Percentiles rank a stretch among this genome's conserved stretches.
Conservation (phyloP, 768 basidiomycete genomes). For the Flagelloscypha sp. region DNA sequence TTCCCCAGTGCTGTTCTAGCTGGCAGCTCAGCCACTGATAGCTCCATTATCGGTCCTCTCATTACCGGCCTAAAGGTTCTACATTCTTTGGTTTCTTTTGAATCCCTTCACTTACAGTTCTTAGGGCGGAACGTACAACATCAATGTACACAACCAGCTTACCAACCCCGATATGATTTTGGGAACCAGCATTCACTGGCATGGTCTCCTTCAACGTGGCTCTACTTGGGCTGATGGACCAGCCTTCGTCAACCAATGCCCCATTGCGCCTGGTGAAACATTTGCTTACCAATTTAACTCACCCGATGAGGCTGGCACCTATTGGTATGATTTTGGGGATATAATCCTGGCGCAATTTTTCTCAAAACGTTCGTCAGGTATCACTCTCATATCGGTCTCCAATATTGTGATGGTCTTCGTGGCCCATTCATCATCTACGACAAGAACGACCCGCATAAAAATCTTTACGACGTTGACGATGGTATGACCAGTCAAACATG, state of each 20-base stretch:
- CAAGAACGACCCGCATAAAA: conserved; percentile 19
- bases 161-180: conserved; percentile 33
- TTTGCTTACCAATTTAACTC: conserved; percentile 35
- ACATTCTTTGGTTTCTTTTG: background rate
- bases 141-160: conserved; percentile 39
- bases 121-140: conserved; percentile 26
- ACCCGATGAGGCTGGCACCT: conserved; percentile 22
- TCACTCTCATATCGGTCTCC: conserved; percentile 25
- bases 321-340: conserved; percentile 20
- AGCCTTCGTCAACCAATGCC: conserved; percentile 35
- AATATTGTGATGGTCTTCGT: conserved; percentile 36
- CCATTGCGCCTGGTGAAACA: conserved; percentile 30
- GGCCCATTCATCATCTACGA: conserved; percentile 31
- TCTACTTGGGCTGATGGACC: conserved; percentile 35
- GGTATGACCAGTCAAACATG: conserved; percentile 32
- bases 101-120: background rate
- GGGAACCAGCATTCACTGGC: conserved; percentile 42
- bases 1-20: conserved; percentile 32
- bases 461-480: conserved; percentile 25
- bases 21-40: conserved; percentile 25
- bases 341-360: conserved; percentile 18
- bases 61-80: conserved; percentile 28
- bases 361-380: conserved; percentile 27
- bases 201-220: conserved; percentile 37
- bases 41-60: conserved; percentile 40